A percentile compares a stretch with the other conserved stretches of the same genome.
These are phyloP conservation scores for Scheffersomyces lignosus DNA, from an alignment of 805 yeast species.

Conservation along the genomic window DNA sequence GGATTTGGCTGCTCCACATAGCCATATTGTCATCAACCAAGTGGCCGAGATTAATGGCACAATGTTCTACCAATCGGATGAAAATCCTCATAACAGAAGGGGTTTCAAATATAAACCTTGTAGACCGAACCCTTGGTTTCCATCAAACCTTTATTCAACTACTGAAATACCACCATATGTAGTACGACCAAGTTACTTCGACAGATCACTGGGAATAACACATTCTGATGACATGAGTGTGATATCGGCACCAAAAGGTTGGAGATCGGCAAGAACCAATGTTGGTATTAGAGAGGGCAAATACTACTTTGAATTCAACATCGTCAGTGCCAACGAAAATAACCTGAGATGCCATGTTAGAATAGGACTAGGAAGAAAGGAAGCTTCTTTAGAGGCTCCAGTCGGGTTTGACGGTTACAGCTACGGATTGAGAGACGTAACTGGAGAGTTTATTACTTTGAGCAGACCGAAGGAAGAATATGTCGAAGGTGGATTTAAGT, in stretches of 20 bases:
- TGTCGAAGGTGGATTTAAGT: conserved; percentile 44
- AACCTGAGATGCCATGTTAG: conserved; percentile 59
- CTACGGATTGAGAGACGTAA: conserved; percentile 81
- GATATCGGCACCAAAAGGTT: conserved; percentile 68
- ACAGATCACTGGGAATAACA: conserved; percentile 60
- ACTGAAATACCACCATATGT: conserved; percentile 71
- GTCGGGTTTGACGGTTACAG: conserved; percentile 95
- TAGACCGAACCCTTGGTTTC: conserved; percentile 62
- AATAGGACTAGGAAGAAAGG: conserved; percentile 80
- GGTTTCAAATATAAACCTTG: conserved; percentile 84
- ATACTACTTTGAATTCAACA: conserved; percentile 76
- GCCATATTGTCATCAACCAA: conserved; percentile 11
- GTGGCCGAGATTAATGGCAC: conserved; percentile 14
- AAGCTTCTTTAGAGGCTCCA: conserved; percentile 90
- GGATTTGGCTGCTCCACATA: conserved; percentile 6
- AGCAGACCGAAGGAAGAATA: conserved; percentile 60
- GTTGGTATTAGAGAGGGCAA: conserved; percentile 75
- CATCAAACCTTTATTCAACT: conserved; percentile 61
- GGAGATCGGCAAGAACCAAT: conserved; percentile 77
- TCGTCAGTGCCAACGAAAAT: conserved; percentile 42
- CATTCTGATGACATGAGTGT: conserved; percentile 28
- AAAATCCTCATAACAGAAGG: conserved; percentile 73
- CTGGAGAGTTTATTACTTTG: conserved; percentile 73
- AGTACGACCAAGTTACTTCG: conserved; percentile 63
- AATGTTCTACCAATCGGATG: conserved; percentile 56